Conservation (phyloP, 2,329 filamentous ascomycete genomes). For the Tolypocladium ovalisporum region DNA sequence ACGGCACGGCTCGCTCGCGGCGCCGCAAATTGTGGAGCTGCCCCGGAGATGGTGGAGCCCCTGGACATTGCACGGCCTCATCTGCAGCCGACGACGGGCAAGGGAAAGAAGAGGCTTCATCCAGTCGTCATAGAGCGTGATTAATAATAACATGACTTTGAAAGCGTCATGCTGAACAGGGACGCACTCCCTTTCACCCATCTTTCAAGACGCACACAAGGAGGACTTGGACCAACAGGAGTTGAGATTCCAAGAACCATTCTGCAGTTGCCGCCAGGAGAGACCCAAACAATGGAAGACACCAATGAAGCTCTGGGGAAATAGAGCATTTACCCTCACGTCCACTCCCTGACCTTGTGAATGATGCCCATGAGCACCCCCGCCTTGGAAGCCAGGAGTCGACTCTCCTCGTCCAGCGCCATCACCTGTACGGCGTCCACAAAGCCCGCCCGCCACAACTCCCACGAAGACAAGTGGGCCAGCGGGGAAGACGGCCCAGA, state of each 20-base stretch:
- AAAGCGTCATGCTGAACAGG: too few relatives aligned
- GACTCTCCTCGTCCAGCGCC: background rate
- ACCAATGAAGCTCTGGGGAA: too few relatives aligned
- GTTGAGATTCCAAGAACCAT: too few relatives aligned
- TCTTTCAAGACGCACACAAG: too few relatives aligned
- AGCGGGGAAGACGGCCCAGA: background rate
- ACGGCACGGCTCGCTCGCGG: too few relatives aligned
- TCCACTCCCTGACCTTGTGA: background rate
- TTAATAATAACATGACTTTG: background rate
- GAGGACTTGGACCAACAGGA: too few relatives aligned
- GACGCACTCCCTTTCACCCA: too few relatives aligned
- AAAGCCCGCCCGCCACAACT: background rate
- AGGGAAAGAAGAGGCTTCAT: too few relatives aligned
- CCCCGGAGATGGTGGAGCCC: background rate
- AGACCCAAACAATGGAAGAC: too few relatives aligned
- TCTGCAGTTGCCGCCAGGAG: background rate
- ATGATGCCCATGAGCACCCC: background rate
- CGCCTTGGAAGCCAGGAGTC: background rate
- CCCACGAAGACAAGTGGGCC: background rate
- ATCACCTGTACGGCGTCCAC: background rate
- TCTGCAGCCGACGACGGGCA: too few relatives aligned
- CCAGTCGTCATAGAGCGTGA: background rate
- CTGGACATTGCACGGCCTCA: too few relatives aligned
- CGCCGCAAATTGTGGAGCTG: too few relatives aligned
- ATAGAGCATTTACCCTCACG: background rate